These are phyloP conservation scores for Termitomyces sp. DNA, from an alignment of 768 basidiomycete genomes.

Conservation along the genomic window DNA sequence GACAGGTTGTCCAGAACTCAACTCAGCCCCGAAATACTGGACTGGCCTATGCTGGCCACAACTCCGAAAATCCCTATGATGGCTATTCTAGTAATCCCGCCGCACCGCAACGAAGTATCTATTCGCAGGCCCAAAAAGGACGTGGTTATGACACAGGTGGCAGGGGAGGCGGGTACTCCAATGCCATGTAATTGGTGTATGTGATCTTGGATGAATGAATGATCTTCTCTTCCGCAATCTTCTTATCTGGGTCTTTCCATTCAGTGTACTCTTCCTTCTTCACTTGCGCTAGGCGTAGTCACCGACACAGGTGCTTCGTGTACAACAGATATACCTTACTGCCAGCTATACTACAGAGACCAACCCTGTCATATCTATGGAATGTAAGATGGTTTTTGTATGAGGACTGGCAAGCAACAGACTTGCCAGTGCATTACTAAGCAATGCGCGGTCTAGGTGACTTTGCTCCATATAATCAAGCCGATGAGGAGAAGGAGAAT, in stretches of 20 bases:
- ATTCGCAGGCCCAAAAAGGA: constrained; percentile 18
- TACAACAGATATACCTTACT: constrained; percentile 18
- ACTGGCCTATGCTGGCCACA: not conserved
- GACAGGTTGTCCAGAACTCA: constrained; percentile 27
- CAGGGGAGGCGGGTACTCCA: constrained; percentile 20
- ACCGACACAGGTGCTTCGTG: constrained; percentile 7
- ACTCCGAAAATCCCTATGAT: constrained; percentile 14
- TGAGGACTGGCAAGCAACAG: not conserved
- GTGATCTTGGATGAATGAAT: not conserved
- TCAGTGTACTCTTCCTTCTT: constrained; percentile 1
- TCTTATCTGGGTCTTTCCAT: not conserved
- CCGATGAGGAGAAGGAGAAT: constrained; percentile 81
- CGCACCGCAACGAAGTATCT: constrained; percentile 11
- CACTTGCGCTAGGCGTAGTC: not conserved
- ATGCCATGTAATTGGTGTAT: constrained; percentile 21
- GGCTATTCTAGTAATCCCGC: constrained; percentile 17
- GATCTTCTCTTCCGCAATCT: not conserved
- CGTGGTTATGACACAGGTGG: constrained; percentile 27
- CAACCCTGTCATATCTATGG: not conserved
- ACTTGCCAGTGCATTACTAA: not conserved
- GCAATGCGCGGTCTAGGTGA: not conserved
- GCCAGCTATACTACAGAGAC: not conserved
- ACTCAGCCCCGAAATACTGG: not conserved
- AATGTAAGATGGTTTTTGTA: not conserved
- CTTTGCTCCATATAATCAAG: constrained; percentile 77